phyloP scores from a whole-genome alignment of 225 moss, liverwort and hornwort genomes.

The Pseudisothecium myosuroides region DNA sequence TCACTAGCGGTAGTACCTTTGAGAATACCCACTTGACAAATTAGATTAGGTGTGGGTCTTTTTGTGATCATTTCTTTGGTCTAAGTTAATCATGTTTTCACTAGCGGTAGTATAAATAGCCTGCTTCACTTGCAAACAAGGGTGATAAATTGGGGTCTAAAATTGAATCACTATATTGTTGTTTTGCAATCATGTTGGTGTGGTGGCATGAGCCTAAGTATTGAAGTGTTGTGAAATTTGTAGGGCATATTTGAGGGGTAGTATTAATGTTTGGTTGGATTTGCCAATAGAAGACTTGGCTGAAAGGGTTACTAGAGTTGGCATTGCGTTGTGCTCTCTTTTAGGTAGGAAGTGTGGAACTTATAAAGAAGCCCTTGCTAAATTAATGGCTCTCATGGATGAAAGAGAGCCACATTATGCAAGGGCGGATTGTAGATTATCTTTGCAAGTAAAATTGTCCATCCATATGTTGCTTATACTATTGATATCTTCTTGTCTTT shows the following conservation, averaged over 20 bases:
- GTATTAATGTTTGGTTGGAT: background rate
- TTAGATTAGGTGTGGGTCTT: background rate
- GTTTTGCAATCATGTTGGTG: background rate
- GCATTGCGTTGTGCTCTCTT: fast-evolving
- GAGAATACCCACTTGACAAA: background rate
- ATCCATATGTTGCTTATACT: no score
- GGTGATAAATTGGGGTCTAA: background rate
- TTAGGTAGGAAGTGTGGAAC: background rate
- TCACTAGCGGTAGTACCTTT: background rate
- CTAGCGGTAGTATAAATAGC: background rate
- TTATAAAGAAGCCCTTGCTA: background rate
- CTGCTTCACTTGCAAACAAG: background rate
- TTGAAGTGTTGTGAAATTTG: background rate
- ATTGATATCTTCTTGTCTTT: background rate
- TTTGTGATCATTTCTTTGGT: background rate
- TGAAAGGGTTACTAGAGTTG: background rate
- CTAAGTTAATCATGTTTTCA: background rate
- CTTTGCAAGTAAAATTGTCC: background rate
- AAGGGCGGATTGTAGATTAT: background rate
- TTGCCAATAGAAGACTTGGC: background rate
- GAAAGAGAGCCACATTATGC: background rate
- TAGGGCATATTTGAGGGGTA: background rate
- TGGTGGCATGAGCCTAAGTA: background rate
- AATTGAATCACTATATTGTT: background rate
- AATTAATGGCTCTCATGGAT: background rate